Percentiles rank a stretch among this genome's conserved stretches.
Conservation (phyloP, 2,329 filamentous ascomycete genomes). For the Colletotrichum falcatum region DNA sequence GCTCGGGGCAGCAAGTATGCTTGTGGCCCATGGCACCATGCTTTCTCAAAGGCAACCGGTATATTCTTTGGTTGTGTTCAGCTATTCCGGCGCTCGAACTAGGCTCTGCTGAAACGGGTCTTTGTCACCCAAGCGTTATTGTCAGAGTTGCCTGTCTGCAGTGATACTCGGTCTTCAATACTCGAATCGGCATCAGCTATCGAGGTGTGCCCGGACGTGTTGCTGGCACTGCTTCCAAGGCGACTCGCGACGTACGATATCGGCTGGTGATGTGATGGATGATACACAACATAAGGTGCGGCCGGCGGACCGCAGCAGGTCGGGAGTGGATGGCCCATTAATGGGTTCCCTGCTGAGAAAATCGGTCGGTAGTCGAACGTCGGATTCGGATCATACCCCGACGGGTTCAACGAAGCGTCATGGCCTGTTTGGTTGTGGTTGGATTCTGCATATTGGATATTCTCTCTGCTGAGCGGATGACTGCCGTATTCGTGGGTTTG, state of each 20-base stretch:
- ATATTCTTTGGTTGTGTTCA: neutral
- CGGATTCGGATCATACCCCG: constrained; percentile 18
- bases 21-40: neutral
- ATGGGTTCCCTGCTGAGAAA: constrained; percentile 3
- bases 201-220: constrained; percentile 5
- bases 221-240: neutral
- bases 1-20: neutral
- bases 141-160: neutral
- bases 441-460: constrained; percentile 4
- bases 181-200: constrained; percentile 16
- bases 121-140: constrained; percentile 3
- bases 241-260: constrained; percentile 7
- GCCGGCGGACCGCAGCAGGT: constrained; percentile 8
- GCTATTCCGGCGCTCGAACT: constrained; percentile 2
- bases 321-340: neutral
- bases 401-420: constrained; percentile 4
- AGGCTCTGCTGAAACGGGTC: neutral
- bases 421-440: neutral
- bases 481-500: neutral
- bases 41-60: neutral
- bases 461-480: constrained; percentile 1
- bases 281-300: constrained; percentile 14
- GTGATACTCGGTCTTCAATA: constrained; percentile 14
- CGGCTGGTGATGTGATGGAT: constrained; percentile 1
- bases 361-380: constrained; percentile 16